Percentiles rank a stretch among this genome's conserved stretches.
Evolutionary conservation across 2,329 filamentous ascomycete genomes (phyloP).

Genomic region (Myriosclerotinia curreyana): DNA sequence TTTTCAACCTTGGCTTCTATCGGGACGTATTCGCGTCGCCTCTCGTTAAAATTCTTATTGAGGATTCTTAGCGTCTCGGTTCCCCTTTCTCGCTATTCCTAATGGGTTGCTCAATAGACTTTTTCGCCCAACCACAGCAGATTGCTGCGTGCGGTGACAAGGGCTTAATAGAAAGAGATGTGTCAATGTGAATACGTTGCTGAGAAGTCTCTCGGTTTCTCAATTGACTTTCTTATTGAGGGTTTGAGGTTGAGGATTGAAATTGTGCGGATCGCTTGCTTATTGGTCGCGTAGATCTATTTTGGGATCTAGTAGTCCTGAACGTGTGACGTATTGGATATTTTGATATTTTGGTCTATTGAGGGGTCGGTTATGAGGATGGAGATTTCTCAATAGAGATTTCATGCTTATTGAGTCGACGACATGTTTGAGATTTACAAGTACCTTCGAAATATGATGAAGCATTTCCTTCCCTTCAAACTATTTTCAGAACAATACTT

Average conservation of each 20-base stretch:
- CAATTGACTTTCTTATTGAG: neutral
- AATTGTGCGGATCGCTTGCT: neutral
- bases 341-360: neutral
- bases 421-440: neutral
- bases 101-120: slow-evolving; percentile 18
- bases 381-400: too few relatives aligned
- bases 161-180: slow-evolving; percentile 5
- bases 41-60: slow-evolving; percentile 4
- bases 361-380: neutral
- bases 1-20: neutral
- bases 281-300: neutral
- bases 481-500: neutral
- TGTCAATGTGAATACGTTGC: neutral
- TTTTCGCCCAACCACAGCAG: neutral
- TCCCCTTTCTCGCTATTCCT: slow-evolving; percentile 23
- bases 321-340: neutral
- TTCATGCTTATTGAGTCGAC: neutral
- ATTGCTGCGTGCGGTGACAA: neutral
- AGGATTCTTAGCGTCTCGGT: slow-evolving; percentile 17
- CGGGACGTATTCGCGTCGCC: neutral
- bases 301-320: neutral
- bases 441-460: neutral
- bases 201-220: slow-evolving; percentile 5
- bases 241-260: slow-evolving; percentile 5
- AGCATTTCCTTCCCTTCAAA: too few relatives aligned